Evolutionary conservation across 2,329 filamentous ascomycete species (phyloP).

Genomic region (Aspergillus ustus): DNA sequence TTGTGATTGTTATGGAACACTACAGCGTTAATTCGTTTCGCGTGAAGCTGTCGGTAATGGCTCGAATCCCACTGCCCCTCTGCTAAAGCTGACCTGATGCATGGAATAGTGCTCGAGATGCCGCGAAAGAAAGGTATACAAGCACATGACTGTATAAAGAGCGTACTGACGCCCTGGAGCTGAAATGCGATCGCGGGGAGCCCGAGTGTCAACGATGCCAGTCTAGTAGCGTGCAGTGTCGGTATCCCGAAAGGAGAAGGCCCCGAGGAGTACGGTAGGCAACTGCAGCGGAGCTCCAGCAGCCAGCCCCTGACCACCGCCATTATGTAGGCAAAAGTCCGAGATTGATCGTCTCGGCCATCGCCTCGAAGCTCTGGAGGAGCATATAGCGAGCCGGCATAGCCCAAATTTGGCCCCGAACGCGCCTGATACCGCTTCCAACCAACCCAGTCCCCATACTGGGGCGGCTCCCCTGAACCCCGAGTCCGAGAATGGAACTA

Average conservation of each 20-base stretch:
- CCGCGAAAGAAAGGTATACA: constrained; percentile 4
- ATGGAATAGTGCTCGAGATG: constrained; percentile 6
- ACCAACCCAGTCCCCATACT: not conserved
- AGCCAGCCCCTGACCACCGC: not conserved
- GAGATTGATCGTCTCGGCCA: constrained; percentile 1
- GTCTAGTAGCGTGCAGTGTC: not conserved
- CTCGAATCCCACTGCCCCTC: not conserved
- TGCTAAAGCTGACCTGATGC: not conserved
- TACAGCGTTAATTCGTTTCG: not conserved
- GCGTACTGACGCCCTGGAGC: not conserved
- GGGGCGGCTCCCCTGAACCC: not conserved
- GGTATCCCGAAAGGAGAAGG: constrained; percentile 5
- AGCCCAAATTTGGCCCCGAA: not conserved
- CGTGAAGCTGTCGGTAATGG: constrained; percentile 11
- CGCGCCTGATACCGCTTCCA: not conserved
- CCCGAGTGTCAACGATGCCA: constrained; percentile 6
- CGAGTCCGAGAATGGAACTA: not conserved
- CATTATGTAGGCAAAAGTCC: not conserved
- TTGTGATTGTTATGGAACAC: not conserved
- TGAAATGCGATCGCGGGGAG: constrained; percentile 7
- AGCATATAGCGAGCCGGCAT: not conserved
- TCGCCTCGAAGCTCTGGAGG: constrained; percentile 8
- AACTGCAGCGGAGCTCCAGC: not conserved
- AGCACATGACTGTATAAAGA: not conserved
- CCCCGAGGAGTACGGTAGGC: not conserved